Evolutionary conservation across 345 rosid genomes (phyloP), one percentile per base, ranked within the genome.

Genomic region (Garcia nutans): DNA sequence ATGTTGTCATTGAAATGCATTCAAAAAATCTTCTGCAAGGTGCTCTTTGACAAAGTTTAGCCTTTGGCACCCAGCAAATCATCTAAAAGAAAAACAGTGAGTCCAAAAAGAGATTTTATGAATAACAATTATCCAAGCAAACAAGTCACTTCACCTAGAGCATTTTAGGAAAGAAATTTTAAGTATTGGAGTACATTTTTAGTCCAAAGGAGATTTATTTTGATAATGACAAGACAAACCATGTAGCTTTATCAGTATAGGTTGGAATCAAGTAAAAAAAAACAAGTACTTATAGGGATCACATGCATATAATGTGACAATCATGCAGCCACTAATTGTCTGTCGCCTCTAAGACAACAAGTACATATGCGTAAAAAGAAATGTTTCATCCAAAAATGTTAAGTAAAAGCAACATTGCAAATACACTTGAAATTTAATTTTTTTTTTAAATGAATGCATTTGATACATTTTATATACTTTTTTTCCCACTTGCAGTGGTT

Each of bases 381-480:
- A 66, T 33, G 61, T 26, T 63, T 62, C 11, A 19, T 50, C 45
- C 59, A 10, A 47, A 8, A 22, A 56, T 19, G 56, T 8, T 44
- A 44, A 16, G 12, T 8, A 33, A 44, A 58, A 57, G 7, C 41
- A 22, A 60, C 19, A 57, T 0, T 42, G 26, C 13, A 57, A 44
- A 17, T 44, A 67, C 19, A 11, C 12, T 57, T 3, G 10, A 59
- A 54, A 45, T 47, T 31, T 19, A 45, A 24, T 33, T 52, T 5
- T 15, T 22, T 44, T 23, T 17, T 37, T 65, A 33, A 71, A 47
- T 33, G 15, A 65, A 73, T 66, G 44, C 33, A 10, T n/a, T 28
- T 41, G 42, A 72, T 75, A 87, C 91, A 84, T 84, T 88, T 75
- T 80, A 81, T 17, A n/a, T 17, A n/a, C 41, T 24, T 45, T n/a